Conservation (phyloP, 225 moss, liverwort and hornwort genomes). For the Physcomitrium patens region DNA sequence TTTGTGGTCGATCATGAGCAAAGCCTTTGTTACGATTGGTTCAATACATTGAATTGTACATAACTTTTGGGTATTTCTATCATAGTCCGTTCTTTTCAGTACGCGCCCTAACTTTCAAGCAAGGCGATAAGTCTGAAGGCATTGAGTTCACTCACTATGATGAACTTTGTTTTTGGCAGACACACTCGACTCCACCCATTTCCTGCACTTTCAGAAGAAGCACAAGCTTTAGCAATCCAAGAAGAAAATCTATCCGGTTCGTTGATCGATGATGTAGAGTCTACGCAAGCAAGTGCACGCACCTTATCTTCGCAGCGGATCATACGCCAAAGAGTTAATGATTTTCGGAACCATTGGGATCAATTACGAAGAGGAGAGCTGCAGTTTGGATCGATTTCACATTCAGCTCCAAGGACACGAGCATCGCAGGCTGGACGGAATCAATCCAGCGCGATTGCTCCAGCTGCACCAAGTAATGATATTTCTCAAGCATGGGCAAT, state of each 20-base stretch:
- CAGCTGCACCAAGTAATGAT: constrained; percentile 41
- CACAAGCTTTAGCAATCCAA: constrained; percentile 34
- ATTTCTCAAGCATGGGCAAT: constrained; percentile 82
- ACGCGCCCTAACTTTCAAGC: constrained; percentile 10
- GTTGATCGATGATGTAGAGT: constrained; percentile 45
- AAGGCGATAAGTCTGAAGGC: constrained; percentile 9
- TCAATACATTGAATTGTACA: constrained; percentile 5
- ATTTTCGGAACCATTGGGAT: constrained; percentile 82
- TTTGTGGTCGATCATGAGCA: not conserved
- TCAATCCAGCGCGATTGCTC: constrained; percentile 39
- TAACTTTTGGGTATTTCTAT: not conserved
- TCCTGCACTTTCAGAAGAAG: constrained; percentile 49
- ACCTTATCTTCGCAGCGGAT: constrained; percentile 85
- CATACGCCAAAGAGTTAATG: constrained; percentile 71
- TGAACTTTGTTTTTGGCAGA: constrained; percentile 37
- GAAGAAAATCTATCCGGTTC: constrained; percentile 52
- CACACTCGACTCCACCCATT: constrained; percentile 62
- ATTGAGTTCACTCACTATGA: constrained; percentile 3
- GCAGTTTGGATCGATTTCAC: constrained; percentile 55
- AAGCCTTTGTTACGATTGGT: not conserved
- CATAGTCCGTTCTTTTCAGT: not conserved
- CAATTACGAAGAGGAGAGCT: constrained; percentile 74
- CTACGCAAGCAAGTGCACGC: constrained; percentile 68
- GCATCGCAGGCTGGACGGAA: constrained; percentile 42
- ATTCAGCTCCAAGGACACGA: constrained; percentile 45